Percentiles rank a stretch among this genome's conserved stretches.
These are phyloP conservation scores for Boletus fagicola DNA, from an alignment of 768 basidiomycete species.

Conservation along the genomic window DNA sequence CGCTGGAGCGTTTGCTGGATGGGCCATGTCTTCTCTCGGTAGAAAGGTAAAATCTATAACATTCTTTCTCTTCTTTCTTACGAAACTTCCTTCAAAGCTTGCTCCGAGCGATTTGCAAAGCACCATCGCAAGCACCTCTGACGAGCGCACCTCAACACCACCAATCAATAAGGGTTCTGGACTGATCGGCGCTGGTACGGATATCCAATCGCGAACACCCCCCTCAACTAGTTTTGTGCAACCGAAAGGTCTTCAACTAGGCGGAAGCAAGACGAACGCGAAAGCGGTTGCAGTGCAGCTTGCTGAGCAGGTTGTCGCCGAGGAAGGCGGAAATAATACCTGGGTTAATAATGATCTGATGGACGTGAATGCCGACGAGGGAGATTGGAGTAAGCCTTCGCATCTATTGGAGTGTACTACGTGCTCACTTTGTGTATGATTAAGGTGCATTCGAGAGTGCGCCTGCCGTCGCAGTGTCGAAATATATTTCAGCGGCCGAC, in stretches of 20 bases:
- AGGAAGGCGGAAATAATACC: constrained; percentile 43
- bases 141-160: constrained; percentile 46
- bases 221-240: constrained; percentile 32
- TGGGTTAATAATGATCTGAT: constrained; percentile 85
- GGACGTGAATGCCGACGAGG: constrained; percentile 89
- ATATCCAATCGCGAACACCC: not conserved
- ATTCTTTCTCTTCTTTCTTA: not conserved
- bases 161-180: constrained; percentile 5
- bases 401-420: not conserved
- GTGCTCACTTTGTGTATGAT: not conserved
- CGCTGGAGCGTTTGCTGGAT: constrained; percentile 88
- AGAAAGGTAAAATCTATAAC: constrained; percentile 56
- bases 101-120: constrained; percentile 71
- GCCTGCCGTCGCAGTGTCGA: constrained; percentile 31
- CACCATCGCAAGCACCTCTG: constrained; percentile 46
- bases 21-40: constrained; percentile 90
- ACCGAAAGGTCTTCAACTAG: constrained; percentile 68
- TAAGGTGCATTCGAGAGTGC: constrained; percentile 75
- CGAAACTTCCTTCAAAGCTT: constrained; percentile 43
- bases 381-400: constrained; percentile 82
- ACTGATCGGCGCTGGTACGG: not conserved
- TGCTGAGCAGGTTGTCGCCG: constrained; percentile 53
- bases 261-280: constrained; percentile 48
- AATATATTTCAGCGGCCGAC: constrained; percentile 22
- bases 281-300: constrained; percentile 50